Evolutionary conservation across 257 asterid genomes (phyloP).

Genomic region (Petunia secreta): DNA sequence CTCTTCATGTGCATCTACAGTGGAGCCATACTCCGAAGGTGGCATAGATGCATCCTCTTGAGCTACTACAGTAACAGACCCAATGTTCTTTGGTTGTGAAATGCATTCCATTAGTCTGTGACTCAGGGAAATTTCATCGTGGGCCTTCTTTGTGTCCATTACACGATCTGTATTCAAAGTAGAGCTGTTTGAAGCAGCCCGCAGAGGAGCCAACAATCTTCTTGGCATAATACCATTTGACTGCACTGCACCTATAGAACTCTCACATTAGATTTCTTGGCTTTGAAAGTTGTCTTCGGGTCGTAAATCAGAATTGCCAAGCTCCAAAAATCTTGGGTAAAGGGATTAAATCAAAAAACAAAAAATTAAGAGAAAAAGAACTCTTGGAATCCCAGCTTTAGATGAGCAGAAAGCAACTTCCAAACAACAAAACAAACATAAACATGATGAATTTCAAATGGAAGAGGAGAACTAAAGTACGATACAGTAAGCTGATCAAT

Average conservation of each 20-base stretch:
- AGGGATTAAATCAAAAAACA: not conserved
- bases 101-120: slow-evolving; percentile 38
- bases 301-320: slow-evolving; percentile 12
- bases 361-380: not conserved
- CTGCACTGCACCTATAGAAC: slow-evolving; percentile 57
- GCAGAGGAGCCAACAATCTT: slow-evolving; percentile 61
- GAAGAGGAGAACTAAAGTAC: not conserved
- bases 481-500: not conserved
- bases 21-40: slow-evolving; percentile 64
- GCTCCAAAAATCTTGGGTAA: slow-evolving; percentile 5
- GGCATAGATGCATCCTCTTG: slow-evolving; percentile 61
- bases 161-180: slow-evolving; percentile 38
- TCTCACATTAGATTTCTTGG: slow-evolving; percentile 20
- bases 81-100: slow-evolving; percentile 42
- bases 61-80: slow-evolving; percentile 43
- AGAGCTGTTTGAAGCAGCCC: slow-evolving; percentile 54
- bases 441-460: not conserved
- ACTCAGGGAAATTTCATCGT: slow-evolving; percentile 44
- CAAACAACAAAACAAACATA: not conserved
- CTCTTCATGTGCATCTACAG: slow-evolving; percentile 48
- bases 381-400: slow-evolving; percentile 3
- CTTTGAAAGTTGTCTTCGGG: slow-evolving; percentile 1
- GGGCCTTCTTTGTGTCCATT: slow-evolving; percentile 38
- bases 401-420: not conserved
- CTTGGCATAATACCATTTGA: slow-evolving; percentile 61